Conservation (phyloP, 2,329 filamentous ascomycete genomes). For the Graphiopsis chlorocephala region DNA sequence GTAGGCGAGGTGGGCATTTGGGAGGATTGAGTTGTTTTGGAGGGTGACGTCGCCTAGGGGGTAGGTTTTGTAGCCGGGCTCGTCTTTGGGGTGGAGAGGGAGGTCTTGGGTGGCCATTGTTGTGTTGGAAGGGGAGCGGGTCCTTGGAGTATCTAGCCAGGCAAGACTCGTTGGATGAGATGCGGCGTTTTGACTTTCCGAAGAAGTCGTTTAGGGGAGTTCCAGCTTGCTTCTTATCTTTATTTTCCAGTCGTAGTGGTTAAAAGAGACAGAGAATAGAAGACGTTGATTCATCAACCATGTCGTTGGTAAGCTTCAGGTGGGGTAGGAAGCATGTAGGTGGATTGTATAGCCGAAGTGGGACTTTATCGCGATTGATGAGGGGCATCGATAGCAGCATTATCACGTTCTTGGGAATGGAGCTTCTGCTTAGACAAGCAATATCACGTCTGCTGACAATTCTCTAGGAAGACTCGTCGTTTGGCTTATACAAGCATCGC, state of each 20-base stretch:
- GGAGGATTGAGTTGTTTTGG: slow-evolving; percentile 61
- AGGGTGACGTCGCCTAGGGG: slow-evolving; percentile 48
- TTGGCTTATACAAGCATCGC: neutral
- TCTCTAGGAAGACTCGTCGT: neutral
- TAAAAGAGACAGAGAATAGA: neutral
- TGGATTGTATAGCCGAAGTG: neutral
- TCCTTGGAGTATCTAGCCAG: too few species aligned
- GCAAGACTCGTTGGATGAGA: too few species aligned
- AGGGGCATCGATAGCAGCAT: neutral
- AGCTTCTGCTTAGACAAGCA: neutral
- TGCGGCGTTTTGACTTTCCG: too few species aligned
- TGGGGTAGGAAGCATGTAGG: neutral
- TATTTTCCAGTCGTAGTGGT: neutral
- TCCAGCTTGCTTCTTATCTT: neutral
- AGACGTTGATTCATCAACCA: neutral
- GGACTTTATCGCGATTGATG: neutral
- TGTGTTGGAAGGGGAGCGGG: too few species aligned
- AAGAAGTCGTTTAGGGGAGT: too few species aligned
- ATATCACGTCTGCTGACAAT: neutral
- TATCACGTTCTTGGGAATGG: neutral
- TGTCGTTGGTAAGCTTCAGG: neutral
- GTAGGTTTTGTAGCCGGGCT: slow-evolving; percentile 53
- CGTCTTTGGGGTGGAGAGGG: slow-evolving; percentile 18
- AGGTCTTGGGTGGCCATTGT: neutral
- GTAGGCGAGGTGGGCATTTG: slow-evolving; percentile 68